Base-by-base conservation (phyloP, 768 basidiomycete genomes). In the Leucosporidium scottii region DNA sequence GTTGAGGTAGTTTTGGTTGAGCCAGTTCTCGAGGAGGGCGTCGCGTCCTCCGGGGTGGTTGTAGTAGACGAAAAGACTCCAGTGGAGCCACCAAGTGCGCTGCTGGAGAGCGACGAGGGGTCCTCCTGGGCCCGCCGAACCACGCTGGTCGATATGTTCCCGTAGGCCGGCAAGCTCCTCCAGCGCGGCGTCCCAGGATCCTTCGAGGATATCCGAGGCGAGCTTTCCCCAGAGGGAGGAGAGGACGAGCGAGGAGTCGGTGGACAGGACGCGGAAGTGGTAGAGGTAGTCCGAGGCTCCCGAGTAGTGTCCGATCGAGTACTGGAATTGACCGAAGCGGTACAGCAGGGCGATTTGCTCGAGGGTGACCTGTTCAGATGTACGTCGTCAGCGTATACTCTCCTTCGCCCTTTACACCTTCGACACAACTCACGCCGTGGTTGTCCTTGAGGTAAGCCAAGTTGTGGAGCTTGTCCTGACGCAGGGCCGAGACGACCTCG, bases 181-280 rank as follows among this genome's bases (percentile, higher is more conserved):
- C 18, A 96, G 84, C 1, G 94, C 93, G n/a, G 87, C 84, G 66
- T 93, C 91, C 93, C 93, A 97, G 74, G 88, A 86, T 54, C 94
- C 96, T 4, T 87, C 87, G 60, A 99, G 86, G 77, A 97, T 94
- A 78, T 98, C 92, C 36, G 89, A 93, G 48, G 93, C 91, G 71
- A 98, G 89, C 79, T 97, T 98, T 17, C 96, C 96, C 96, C 94
- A 99, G 80, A 93, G 91, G 4, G 94, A 91, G 7, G 96, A 98
- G 48, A 91, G 88, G 80, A 90, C 93, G 77, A 94, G 88, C 61
- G 93, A 89, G 65, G 84, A 83, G 78, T 94, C 91, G 65, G 93
- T 96, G 58, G 93, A 94, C 68, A 99, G 87, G 28, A 98, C 88
- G 64, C 93, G 91, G 84, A 98, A 99, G 78, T 98, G 94, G 82